Conservation (phyloP, 2,329 filamentous ascomycete genomes). For the Chaetomium globosum region DNA sequence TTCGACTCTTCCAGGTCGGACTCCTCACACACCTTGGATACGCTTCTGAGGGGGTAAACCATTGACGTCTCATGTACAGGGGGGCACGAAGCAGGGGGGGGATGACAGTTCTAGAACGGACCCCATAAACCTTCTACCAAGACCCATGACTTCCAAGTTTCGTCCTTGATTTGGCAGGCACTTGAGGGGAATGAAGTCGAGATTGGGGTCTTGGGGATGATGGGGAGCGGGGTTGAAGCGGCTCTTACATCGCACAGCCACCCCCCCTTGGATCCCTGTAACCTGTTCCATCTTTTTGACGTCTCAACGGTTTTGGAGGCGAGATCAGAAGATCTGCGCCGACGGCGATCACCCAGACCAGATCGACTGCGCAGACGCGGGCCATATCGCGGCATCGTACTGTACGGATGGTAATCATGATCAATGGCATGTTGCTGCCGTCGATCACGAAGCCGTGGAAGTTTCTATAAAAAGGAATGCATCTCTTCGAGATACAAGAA, state of each 20-base stretch:
- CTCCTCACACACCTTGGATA: not conserved
- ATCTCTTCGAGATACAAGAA: not conserved
- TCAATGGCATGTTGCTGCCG: constrained; percentile 10
- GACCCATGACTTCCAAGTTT: not conserved
- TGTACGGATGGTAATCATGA: not conserved
- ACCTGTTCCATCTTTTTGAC: constrained; percentile 5
- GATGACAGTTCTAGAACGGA: constrained; percentile 11
- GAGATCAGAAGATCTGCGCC: constrained; percentile 19
- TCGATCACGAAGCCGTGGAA: constrained; percentile 20
- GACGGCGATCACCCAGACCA: constrained; percentile 16
- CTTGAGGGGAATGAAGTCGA: not conserved
- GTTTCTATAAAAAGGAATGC: constrained; percentile 12
- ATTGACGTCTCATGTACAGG: constrained; percentile 9
- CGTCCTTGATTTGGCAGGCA: not conserved
- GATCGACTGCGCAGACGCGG: constrained; percentile 11
- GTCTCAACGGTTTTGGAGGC: not conserved
- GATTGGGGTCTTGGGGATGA: not conserved
- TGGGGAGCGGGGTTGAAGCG: constrained; percentile 7
- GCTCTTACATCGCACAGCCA: constrained; percentile 24
- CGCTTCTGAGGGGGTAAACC: not conserved
- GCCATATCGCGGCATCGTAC: not conserved
- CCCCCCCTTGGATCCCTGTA: constrained; percentile 1
- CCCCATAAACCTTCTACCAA: not conserved
- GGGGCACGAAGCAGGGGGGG: not conserved
- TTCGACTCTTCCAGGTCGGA: not conserved